These are phyloP conservation scores for Dimocarpus longan DNA, from an alignment of 345 rosid species.

Conservation along the genomic window DNA sequence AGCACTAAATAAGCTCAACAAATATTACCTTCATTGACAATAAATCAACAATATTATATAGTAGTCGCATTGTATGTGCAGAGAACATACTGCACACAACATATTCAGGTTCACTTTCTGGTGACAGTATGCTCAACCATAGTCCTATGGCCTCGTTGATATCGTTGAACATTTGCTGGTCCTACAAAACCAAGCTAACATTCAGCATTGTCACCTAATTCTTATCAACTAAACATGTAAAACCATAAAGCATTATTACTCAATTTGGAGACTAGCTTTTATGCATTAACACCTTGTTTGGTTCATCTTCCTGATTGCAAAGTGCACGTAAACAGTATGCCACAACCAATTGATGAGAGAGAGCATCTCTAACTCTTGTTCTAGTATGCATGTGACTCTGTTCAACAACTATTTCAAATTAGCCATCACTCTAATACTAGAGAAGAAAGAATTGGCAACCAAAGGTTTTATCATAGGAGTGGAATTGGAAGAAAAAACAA, in stretches of 20 bases:
- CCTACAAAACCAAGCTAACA: conserved; percentile 24
- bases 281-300: conserved; percentile 65
- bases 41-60: conserved; percentile 68
- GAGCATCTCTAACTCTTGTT: too few species aligned
- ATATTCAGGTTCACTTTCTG: conserved; percentile 24
- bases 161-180: conserved; percentile 67
- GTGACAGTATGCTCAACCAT: conserved; percentile 50
- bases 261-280: conserved; percentile 36
- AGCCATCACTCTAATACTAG: not conserved
- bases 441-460: too few species aligned
- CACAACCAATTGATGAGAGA: conserved; percentile 64
- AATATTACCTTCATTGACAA: conserved; percentile 71
- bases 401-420: conserved; percentile 26
- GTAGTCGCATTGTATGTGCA: conserved; percentile 47
- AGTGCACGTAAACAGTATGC: conserved; percentile 40
- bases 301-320: too few species aligned
- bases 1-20: conserved; percentile 20
- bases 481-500: not conserved
- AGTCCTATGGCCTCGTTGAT: conserved; percentile 55
- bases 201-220: conserved; percentile 9
- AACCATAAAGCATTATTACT: conserved; percentile 23
- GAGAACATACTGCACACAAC: conserved; percentile 37
- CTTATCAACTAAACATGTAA: not conserved
- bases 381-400: too few species aligned
- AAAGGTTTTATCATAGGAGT: too few species aligned